These are phyloP conservation scores for Zygosaccharomyces lentus DNA, from an alignment of 805 yeast species.

Conservation along the genomic window DNA sequence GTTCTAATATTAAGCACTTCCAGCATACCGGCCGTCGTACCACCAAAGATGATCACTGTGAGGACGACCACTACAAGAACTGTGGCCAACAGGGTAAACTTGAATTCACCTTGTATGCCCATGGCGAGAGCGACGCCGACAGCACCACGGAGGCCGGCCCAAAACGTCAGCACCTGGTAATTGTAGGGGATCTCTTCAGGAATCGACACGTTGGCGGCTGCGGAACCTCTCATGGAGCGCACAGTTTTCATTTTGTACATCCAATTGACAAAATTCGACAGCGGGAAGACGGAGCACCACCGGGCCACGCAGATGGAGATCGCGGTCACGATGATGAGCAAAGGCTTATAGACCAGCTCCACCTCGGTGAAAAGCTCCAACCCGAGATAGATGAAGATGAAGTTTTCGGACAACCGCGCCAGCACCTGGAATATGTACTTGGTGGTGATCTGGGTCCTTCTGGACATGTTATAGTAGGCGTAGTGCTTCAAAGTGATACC, in stretches of 20 bases:
- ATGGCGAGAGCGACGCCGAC: constrained; percentile 98
- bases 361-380: constrained; percentile 94
- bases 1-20: constrained; percentile 90
- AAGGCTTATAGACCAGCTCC: constrained; percentile 89
- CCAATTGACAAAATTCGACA: constrained; percentile 80
- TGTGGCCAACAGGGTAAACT: constrained; percentile 84
- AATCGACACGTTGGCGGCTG: constrained; percentile 32
- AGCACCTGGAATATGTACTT: constrained; percentile 90
- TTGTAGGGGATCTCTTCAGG: constrained; percentile 91
- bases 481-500: constrained; percentile 96
- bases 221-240: constrained; percentile 41
- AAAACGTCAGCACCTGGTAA: constrained; percentile 97
- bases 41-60: constrained; percentile 95
- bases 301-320: constrained; percentile 89
- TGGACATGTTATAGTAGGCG: constrained; percentile 95
- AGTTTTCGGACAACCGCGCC: constrained; percentile 94
- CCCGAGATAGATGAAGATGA: constrained; percentile 92
- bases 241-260: constrained; percentile 54
- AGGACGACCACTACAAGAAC: constrained; percentile 94
- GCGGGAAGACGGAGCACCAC: constrained; percentile 96
- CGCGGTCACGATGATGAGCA: constrained; percentile 84
- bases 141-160: constrained; percentile 99
- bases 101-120: constrained; percentile 93
- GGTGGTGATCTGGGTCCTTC: constrained; percentile 94
- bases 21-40: constrained; percentile 97